Percentiles rank a stretch among this genome's conserved stretches.
phyloP scores from a whole-genome alignment of 257 asterid genomes.

The Mentha longifolia region DNA sequence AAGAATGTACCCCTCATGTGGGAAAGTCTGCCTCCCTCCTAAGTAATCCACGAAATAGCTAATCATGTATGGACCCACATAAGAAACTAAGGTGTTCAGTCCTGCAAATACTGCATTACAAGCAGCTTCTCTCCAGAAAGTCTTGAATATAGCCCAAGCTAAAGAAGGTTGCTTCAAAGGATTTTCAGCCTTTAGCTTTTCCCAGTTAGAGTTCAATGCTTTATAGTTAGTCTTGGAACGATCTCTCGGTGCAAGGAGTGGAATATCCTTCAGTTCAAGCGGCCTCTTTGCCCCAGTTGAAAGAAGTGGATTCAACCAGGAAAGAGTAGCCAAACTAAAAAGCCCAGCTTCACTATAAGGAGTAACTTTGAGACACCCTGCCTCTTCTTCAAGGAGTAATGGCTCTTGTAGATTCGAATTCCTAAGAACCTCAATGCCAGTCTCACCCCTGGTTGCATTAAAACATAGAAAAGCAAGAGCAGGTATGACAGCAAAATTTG shows the following conservation, averaged over 20 bases:
- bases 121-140: constrained; percentile 91
- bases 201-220: constrained; percentile 80
- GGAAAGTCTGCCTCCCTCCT: constrained; percentile 64
- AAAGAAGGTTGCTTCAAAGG: constrained; percentile 68
- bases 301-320: constrained; percentile 96
- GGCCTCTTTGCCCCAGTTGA: constrained; percentile 92
- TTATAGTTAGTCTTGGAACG: constrained; percentile 89
- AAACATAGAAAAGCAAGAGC: constrained; percentile 74
- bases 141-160: constrained; percentile 84
- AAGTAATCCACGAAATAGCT: constrained; percentile 82
- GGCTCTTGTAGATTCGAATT: constrained; percentile 70
- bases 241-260: constrained; percentile 79
- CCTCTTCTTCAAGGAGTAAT: constrained; percentile 71
- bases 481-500: constrained; percentile 64
- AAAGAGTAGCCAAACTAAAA: constrained; percentile 82
- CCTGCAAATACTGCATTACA: constrained; percentile 84
- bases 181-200: constrained; percentile 67
- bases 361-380: constrained; percentile 88
- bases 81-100: constrained; percentile 74
- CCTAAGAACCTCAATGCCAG: constrained; percentile 63
- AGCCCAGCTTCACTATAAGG: constrained; percentile 89
- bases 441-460: constrained; percentile 67
- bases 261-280: constrained; percentile 88
- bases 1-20: constrained; percentile 79
- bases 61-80: constrained; percentile 87